Percentiles rank a stretch among this genome's conserved stretches.
Evolutionary conservation across 306 rosid species (phyloP).

Genomic region (Castanea crenata): DNA sequence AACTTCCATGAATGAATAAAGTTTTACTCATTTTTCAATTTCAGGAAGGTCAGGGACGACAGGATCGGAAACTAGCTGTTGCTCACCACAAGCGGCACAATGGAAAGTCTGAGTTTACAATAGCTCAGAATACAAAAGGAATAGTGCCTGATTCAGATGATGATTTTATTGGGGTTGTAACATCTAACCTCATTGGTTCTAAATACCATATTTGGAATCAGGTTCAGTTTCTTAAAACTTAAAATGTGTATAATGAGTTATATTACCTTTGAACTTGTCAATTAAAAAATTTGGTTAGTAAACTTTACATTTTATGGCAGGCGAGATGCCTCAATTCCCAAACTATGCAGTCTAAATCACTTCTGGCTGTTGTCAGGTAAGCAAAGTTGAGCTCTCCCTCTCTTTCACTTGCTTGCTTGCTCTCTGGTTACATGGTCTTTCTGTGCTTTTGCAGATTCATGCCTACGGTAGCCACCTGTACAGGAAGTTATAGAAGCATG

Average conservation of each 20-base stretch:
- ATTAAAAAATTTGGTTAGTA: background rate
- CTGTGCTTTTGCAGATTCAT: constrained; percentile 45
- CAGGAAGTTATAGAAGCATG: constrained; percentile 80
- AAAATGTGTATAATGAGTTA: background rate
- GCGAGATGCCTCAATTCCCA: constrained; percentile 34
- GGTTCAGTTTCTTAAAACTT: constrained; percentile 35
- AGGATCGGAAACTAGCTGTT: constrained; percentile 81
- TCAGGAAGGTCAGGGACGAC: constrained; percentile 91
- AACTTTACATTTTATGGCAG: constrained; percentile 32
- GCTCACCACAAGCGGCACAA: constrained; percentile 62
- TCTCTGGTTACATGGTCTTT: constrained; percentile 1
- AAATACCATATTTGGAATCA: constrained; percentile 82
- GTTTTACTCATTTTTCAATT: background rate
- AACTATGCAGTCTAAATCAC: constrained; percentile 44
- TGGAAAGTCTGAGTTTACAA: constrained; percentile 57
- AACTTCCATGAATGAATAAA: background rate
- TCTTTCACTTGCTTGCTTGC: background rate
- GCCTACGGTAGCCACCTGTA: constrained; percentile 74
- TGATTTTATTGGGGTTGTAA: constrained; percentile 65
- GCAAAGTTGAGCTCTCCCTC: constrained; percentile 6
- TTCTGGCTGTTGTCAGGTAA: constrained; percentile 70
- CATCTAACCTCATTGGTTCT: constrained; percentile 82
- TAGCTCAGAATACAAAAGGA: constrained; percentile 71
- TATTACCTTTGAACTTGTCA: background rate
- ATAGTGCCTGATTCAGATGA: constrained; percentile 53